phyloP scores from a whole-genome alignment of 2,329 filamentous ascomycete species.

The Colletotrichum simmondsii region DNA sequence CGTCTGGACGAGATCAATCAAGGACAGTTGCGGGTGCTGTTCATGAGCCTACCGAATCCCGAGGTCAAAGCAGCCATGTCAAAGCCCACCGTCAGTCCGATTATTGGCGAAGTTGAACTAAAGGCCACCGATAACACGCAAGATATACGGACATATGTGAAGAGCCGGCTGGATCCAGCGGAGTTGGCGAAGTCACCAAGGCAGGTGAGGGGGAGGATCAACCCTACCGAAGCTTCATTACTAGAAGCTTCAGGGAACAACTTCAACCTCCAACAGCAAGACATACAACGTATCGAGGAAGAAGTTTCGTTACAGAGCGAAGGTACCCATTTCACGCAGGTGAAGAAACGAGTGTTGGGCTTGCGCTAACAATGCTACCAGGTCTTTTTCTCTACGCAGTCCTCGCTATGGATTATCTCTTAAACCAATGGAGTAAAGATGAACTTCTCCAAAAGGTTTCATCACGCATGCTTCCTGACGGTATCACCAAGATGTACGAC shows the following conservation, averaged over 20 bases:
- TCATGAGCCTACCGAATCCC: constrained; percentile 44
- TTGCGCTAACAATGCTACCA: constrained; percentile 16
- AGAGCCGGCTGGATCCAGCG: neutral
- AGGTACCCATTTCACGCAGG: neutral
- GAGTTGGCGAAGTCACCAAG: neutral
- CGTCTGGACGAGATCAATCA: constrained; percentile 37
- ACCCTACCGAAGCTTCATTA: neutral
- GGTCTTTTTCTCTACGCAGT: constrained; percentile 46
- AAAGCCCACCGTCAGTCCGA: constrained; percentile 17
- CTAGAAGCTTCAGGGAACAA: no score
- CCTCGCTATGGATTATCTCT: constrained; percentile 44
- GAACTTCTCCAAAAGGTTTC: constrained; percentile 38
- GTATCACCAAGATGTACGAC: constrained; percentile 31
- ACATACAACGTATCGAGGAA: constrained; percentile 12
- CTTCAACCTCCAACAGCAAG: constrained; percentile 10
- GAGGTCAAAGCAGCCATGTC: constrained; percentile 41
- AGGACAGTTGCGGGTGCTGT: constrained; percentile 42
- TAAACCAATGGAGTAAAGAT: constrained; percentile 34
- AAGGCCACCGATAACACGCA: constrained; percentile 35
- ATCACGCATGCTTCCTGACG: constrained; percentile 27
- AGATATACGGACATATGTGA: constrained; percentile 30
- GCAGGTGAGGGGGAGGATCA: neutral
- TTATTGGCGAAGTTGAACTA: constrained; percentile 43
- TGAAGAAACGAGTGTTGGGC: neutral
- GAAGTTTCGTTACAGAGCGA: constrained; percentile 23